Conservation (phyloP, 1,284 basidiomycete species). For the Cystobasidium pallidum region DNA sequence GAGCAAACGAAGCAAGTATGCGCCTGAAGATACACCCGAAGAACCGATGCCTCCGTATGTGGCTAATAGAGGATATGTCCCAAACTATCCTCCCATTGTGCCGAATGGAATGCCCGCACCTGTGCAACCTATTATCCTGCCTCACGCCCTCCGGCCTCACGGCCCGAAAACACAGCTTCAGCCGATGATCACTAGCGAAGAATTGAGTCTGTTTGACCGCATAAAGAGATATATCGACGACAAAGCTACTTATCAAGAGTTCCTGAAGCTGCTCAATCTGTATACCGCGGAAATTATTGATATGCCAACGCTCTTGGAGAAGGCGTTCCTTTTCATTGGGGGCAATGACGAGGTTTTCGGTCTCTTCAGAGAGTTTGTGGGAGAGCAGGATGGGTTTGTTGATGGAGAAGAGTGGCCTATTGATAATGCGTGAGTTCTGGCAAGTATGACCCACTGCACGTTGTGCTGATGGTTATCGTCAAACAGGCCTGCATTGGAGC, state of each 20-base stretch:
- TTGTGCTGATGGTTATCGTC: not conserved
- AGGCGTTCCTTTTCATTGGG: slow-evolving; percentile 75
- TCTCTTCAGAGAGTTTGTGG: slow-evolving; percentile 86
- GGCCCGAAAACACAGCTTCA: slow-evolving; percentile 52
- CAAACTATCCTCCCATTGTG: slow-evolving; percentile 12
- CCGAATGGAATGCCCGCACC: slow-evolving; percentile 26
- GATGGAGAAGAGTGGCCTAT: slow-evolving; percentile 59
- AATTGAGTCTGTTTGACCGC: slow-evolving; percentile 90
- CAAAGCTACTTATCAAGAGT: slow-evolving; percentile 90
- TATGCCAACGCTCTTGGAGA: slow-evolving; percentile 76
- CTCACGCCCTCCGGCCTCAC: slow-evolving; percentile 43
- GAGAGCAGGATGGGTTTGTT: slow-evolving; percentile 66
- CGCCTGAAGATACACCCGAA: slow-evolving; percentile 47
- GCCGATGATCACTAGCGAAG: slow-evolving; percentile 70
- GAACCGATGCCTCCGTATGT: slow-evolving; percentile 48
- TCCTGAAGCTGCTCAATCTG: slow-evolving; percentile 91
- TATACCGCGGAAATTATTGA: slow-evolving; percentile 95
- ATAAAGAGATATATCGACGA: slow-evolving; percentile 83
- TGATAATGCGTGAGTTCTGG: slow-evolving; percentile 60
- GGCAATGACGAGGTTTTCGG: slow-evolving; percentile 76
- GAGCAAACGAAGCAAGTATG: slow-evolving; percentile 26
- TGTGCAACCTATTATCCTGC: slow-evolving; percentile 40
- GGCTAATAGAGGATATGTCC: slow-evolving; percentile 28
- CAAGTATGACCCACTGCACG: not conserved
- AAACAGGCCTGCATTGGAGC: slow-evolving; percentile 62